A percentile compares a stretch with the other conserved stretches of the same genome.
These are phyloP conservation scores for Fibroporia radiculosa DNA, from an alignment of 768 basidiomycete species.

Conservation along the genomic window DNA sequence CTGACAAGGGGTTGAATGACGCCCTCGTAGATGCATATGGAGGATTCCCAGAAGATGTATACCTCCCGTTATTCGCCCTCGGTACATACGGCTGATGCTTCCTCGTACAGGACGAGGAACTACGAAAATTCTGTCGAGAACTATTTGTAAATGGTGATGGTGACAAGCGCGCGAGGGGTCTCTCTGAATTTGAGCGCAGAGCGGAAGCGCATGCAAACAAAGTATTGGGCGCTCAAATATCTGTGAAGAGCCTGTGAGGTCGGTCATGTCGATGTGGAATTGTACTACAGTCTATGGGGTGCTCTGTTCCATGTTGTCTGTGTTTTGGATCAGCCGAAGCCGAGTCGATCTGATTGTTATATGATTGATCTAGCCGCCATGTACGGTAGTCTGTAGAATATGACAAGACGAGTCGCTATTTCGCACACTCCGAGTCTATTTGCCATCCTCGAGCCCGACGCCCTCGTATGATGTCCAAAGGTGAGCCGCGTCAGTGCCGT, in stretches of 20 bases:
- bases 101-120: background rate
- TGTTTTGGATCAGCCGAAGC: too few relatives aligned
- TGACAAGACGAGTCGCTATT: too few relatives aligned
- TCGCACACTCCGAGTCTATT: too few relatives aligned
- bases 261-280: too few relatives aligned
- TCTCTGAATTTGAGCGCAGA: constrained; percentile 5
- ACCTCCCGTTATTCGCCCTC: background rate
- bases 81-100: background rate
- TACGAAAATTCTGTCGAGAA: constrained; percentile 2
- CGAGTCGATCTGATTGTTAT: too few relatives aligned
- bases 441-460: too few relatives aligned
- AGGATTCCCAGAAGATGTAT: constrained; percentile 8
- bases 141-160: constrained; percentile 3
- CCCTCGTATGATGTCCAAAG: too few relatives aligned
- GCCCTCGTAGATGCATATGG: constrained; percentile 8
- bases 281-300: too few relatives aligned
- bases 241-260: background rate
- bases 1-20: constrained; percentile 13
- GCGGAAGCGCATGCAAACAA: constrained; percentile 3
- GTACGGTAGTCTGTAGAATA: too few relatives aligned
- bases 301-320: too few relatives aligned
- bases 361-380: too few relatives aligned
- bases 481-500: too few relatives aligned
- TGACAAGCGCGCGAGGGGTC: constrained; percentile 2
- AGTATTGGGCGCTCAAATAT: background rate